Evolutionary conservation across 805 yeast species (phyloP), one percentile per base, ranked within the genome.

Genomic region (Yamadazyma philogaea): DNA sequence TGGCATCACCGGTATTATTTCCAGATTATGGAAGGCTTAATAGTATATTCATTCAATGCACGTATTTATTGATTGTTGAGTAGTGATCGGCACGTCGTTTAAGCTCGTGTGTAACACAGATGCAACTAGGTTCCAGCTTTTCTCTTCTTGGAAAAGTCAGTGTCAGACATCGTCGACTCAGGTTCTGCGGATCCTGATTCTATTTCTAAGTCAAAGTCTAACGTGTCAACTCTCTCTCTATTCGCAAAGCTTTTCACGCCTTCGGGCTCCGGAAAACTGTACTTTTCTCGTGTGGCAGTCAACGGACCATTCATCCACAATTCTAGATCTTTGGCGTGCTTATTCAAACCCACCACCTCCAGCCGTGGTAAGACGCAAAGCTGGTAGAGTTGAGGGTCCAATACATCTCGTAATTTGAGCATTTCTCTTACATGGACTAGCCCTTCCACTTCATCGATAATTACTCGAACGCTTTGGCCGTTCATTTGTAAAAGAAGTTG

Each of bases 1-100:
- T 45, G 95, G 95, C 34, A 49, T 86, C 34, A 63, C 76, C 27
- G 79, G 77, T 42, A 53, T 81, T 24, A 46, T 78, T 34, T 48
- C 64, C 50, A 63, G 60, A 49, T 38, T 67, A 38, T 69, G 67
- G 65, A 63, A 59, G 47, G 72, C 73, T 19, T 66, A 52, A 52
- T 32, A 12, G 4, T 10, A 30, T 34, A 24, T 12, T 34, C 41
- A 43, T 39, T 47, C 36, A 34, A 15, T 33, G 22, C 21, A 34
- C 37, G 30, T 19, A 34, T 34, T 34, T 34, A 34, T 19, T n/a
- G 21, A 24, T n/a, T n/a, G n/a, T n/a, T n/a, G n/a, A n/a, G n/a
- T n/a, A n/a, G n/a, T n/a, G n/a, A n/a, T n/a, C n/a, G n/a, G n/a
- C n/a, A n/a, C n/a, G n/a, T n/a, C n/a, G n/a, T n/a, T n/a, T n/a